Base-by-base conservation (phyloP, 441 rosid species). In the Populus hybrid region DNA sequence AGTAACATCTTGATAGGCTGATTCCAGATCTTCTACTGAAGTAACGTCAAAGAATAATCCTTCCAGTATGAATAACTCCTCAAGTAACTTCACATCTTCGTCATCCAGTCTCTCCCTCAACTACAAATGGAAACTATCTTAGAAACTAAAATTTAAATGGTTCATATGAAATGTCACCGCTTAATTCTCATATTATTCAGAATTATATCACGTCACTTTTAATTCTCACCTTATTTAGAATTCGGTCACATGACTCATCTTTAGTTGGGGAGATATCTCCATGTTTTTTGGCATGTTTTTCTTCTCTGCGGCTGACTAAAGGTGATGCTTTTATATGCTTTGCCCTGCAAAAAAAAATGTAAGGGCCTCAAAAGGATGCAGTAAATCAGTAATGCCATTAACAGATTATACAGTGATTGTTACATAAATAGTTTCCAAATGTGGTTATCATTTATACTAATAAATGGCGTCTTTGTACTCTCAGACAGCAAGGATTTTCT, bases 311-410 rank as follows among this genome's bases (percentile, higher is more conserved):
- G 38, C 70, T 83, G 76, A 85, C 79, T 69, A 83, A 76, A 67
- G 92, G 88, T 75, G 92, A 85, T 78, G 93, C 77, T 84, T 91
- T 95, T 80, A 95, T 85, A 82, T 95, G 98, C 88, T 90, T 90
- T 80, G 97, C 98, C 90, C 98, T 95, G 86, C 75, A 70, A 57
- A 72, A 23, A 70, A 75, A 66, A 42, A 66, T 64, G 32, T 38
- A 42, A 7, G 21, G 21, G 3, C 67, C 16, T 54, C 26, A 66
- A 63, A 34, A 40, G 64, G 64, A 72, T 2, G 35, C 54, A 10
- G 64, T 24, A 57, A 38, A 34, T 24, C 23, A 36, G 63, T 24
- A 23, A 12, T 34, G 21, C 24, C 64, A 57, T 57, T 5, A 20
- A 57, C 64, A 57, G 64, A 57, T 57, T 57, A 57, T 57, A 6